phyloP scores from a whole-genome alignment of 2,329 filamentous ascomycete species.

The Coniochaeta ligniaria region DNA sequence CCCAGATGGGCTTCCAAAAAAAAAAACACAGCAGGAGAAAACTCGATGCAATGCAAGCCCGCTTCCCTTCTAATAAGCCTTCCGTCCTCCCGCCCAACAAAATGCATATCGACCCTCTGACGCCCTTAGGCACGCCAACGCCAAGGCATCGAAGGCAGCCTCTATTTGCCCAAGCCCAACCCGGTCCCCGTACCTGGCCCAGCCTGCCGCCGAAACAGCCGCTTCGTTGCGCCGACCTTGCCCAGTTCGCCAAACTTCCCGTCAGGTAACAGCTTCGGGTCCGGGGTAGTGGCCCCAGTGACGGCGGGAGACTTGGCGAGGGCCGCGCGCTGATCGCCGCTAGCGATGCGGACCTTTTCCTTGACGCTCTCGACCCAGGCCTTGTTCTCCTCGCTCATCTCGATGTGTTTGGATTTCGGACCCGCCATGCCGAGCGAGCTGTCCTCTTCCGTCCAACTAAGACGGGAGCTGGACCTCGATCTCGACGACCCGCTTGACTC shows the following conservation, averaged over 20 bases:
- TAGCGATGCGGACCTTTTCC: slow-evolving; percentile 67
- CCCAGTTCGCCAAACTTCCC: slow-evolving; percentile 61
- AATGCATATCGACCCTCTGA: background rate
- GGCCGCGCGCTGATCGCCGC: slow-evolving; percentile 40
- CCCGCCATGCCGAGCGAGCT: slow-evolving; percentile 63
- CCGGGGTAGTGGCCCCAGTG: background rate
- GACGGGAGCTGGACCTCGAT: slow-evolving; percentile 44
- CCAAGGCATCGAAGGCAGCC: background rate
- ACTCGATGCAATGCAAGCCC: background rate
- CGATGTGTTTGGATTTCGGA: slow-evolving; percentile 56
- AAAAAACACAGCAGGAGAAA: background rate
- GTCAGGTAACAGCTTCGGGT: slow-evolving; percentile 13
- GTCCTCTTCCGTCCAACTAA: slow-evolving; percentile 54
- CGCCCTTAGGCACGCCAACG: background rate
- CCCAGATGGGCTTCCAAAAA: background rate
- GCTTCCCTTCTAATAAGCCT: background rate
- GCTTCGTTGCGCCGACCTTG: slow-evolving; percentile 65
- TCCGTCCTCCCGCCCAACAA: background rate
- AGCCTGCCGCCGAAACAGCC: slow-evolving; percentile 49
- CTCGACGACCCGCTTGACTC: slow-evolving; percentile 35
- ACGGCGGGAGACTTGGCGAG: background rate
- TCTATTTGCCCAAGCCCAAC: background rate
- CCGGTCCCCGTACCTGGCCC: background rate
- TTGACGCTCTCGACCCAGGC: slow-evolving; percentile 81
- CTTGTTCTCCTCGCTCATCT: slow-evolving; percentile 64